Evolutionary conservation across 192 early-diverging fungal genomes (phyloP), one percentile per base, ranked within the genome.

Genomic region (Coemansia sp.): DNA sequence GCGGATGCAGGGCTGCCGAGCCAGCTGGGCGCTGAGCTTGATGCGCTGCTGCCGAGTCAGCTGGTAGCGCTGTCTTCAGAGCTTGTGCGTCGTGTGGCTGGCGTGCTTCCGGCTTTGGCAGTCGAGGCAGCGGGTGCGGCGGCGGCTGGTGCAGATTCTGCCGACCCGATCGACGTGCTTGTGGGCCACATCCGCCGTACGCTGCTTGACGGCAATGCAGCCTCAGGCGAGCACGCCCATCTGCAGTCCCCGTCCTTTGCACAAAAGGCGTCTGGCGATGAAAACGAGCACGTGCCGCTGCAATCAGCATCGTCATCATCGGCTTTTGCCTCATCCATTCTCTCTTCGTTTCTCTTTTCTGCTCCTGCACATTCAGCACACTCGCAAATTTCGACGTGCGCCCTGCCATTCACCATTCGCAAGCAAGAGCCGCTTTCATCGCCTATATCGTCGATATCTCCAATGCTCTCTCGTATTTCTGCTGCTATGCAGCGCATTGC

Each of bases 401-500:
- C 38, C 9, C 62, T 69, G 40, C 77, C 77, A 8, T 73, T 60
- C 44, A 80, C 63, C 1, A 58, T 78, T 48, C 75, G 69, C 62
- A 64, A 64, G 44, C 65, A 57, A n/a, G 48, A 59, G 38, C 62
- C 64, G 1, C 13, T 63, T 38, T 39, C 30, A 8, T 37, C 34
- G 34, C 34, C 34, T 10, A 2, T 37, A 37, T 8, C 34, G 34
- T 9, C 34, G 2, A 1, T 37, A 3, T 50, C 73, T 61, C 55
- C 25, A 34, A 64, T 80, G 9, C 63, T 80, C 3, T 58, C 71
- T 19, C 67, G 70, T 38, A 71, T 78, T n/a, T 71, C 68, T 5
- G 67, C 67, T 17, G 80, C 83, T 55, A 86, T 96, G 85, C 83
- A 94, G 71, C 84, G 80, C 59, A 89, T 94, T 57, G 92, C 93